A percentile compares a stretch with the other conserved stretches of the same genome.
phyloP scores from a whole-genome alignment of 2,329 filamentous ascomycete genomes.

The Diaporthe capsici region DNA sequence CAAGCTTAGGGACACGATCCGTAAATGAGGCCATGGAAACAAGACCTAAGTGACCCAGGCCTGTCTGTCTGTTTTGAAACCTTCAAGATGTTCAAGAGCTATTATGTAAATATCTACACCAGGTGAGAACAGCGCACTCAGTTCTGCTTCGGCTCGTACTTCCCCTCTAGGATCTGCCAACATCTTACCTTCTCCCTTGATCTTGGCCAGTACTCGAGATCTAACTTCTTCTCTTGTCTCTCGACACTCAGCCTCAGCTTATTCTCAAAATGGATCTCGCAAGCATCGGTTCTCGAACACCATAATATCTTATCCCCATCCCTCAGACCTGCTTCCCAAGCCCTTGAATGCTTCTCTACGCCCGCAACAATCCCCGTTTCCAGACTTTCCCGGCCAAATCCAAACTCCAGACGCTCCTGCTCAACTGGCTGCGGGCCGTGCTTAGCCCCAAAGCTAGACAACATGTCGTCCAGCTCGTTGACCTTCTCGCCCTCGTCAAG shows the following conservation, averaged over 20 bases:
- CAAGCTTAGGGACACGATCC: conserved; percentile 29
- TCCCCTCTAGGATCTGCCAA: conserved; percentile 42
- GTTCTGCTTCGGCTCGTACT: neutral
- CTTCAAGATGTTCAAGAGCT: neutral
- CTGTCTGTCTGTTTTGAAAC: neutral
- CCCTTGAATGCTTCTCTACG: conserved; percentile 44
- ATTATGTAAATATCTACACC: neutral
- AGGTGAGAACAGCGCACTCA: neutral
- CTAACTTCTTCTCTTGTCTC: conserved; percentile 38
- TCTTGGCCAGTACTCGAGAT: conserved; percentile 44
- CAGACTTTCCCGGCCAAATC: conserved; percentile 45
- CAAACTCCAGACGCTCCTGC: conserved; percentile 45
- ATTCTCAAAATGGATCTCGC: conserved; percentile 43
- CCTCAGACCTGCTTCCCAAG: conserved; percentile 44
- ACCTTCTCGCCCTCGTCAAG: conserved; percentile 9
- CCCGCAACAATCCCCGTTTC: conserved; percentile 41
- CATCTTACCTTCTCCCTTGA: conserved; percentile 41
- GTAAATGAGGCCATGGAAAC: neutral
- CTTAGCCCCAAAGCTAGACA: conserved; percentile 42
- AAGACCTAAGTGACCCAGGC: neutral
- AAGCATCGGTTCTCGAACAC: conserved; percentile 44
- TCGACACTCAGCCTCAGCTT: conserved; percentile 43
- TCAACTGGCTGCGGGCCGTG: conserved; percentile 40
- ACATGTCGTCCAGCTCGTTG: conserved; percentile 39
- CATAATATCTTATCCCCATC: conserved; percentile 44